Base-by-base conservation (phyloP, 2,329 filamentous ascomycete species). In the Monilinia laxa region DNA sequence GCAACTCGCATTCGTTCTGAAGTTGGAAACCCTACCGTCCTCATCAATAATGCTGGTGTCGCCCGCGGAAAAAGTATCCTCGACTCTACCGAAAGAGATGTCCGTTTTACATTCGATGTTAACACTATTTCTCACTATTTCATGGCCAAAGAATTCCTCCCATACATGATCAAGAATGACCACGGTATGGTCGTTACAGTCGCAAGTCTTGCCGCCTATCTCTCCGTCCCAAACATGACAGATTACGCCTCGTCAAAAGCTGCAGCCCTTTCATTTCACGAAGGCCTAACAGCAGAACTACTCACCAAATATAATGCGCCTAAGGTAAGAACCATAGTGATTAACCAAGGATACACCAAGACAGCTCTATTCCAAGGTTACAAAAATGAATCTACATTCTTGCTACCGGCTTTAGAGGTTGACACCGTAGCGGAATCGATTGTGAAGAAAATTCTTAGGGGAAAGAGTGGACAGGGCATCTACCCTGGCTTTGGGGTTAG, bases 131-230 rank as follows among this genome's bases (percentile, higher is more conserved):
- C 87, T 2, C 89, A 89, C 77, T 91, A 86, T 80, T 87, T 83
- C 81, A 81, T 87, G n/a, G 78, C 83, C 9, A 84, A 86, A 74
- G 83, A 87, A 67, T 92, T 92, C 77, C 79, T 93, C 1, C 90
- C 90, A 0, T 75, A 79, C 70, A 89, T 93, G 83, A 77, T 89
- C 62, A 74, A 77, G 10, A 75, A 74, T 16, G 87, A 91, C 78
- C 89, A 92, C 78, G 90, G 90, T 68, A 90, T 90, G 82, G 76
- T 92, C 52, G 87, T 92, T 28, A 92, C 87, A 0, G 83, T 92
- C 28, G 86, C 90, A 18, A 87, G 84, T 2, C 81, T 86, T 59
- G 88, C 89, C 0, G 83, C 84, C 16, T 90, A 85, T 78, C 71
- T 86, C 10, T 80, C 83, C 1, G 82, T 85, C 0, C 85, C 89